Base-by-base conservation (phyloP, 306 rosid genomes). In the Quercus aquifolioides region DNA sequence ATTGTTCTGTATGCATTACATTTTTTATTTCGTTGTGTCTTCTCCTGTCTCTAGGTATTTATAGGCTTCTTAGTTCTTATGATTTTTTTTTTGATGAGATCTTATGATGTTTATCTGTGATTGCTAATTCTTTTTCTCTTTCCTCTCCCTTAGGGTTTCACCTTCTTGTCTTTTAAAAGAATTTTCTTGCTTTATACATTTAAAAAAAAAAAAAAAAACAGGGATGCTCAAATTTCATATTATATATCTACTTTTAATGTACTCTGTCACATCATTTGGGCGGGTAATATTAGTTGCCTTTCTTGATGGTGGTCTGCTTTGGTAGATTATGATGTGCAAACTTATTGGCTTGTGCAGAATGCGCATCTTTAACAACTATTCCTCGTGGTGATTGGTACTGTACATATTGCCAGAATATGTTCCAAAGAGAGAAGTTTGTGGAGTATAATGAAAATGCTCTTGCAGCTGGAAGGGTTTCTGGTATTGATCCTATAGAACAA, bases 321-420 rank as follows among this genome's bases (percentile, higher is more conserved):
- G 56, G 38, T 78, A 60, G 38, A 75, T 68, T 83, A 71, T 41
- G 67, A 26, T 83, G 31, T 76, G 69, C 19, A 78, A 80, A 78
- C 75, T 84, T 80, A 73, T 77, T 78, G 77, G 75, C 41, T 18
- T 76, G 35, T 87, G 90, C 94, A 95, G 98, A 95, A 88, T 93
- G 98, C 81, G 98, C 91, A 58, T 93, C 96, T 73, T 80, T 95
- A 76, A 76, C 93, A 38, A 86, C 87, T 79, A 80, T 89, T 80
- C 97, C 99, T 43, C 90, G 83, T 69, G 98, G 97, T 79, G 86
- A 87, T 54, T 93, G 99, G 97, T 93, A 93, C 80, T 95, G 98
- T 84, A 90, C 90, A 84, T 91, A 89, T 74, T 95, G 99, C 84
- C 90, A 90, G 86, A 89, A 86, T 89, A 85, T 87, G 87, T 93